Conservation (phyloP, 208 protist genomes). For the Leptomonas seymouri region DNA sequence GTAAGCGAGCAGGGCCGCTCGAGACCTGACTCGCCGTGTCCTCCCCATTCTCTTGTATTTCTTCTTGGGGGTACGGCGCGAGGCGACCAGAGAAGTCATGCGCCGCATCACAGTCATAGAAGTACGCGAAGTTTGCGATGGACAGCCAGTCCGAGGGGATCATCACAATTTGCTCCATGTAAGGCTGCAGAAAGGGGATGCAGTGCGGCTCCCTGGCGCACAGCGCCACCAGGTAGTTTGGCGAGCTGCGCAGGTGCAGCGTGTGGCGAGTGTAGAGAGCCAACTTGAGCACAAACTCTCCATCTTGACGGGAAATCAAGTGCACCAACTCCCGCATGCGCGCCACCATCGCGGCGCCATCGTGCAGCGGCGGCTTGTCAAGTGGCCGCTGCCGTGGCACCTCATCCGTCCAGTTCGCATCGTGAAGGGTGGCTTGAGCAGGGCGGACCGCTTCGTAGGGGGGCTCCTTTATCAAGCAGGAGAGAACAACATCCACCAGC, state of each 20-base stretch:
- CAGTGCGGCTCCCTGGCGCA: conserved; percentile 76
- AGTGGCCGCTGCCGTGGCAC: background rate
- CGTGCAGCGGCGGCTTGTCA: background rate
- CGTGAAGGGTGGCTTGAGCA: background rate
- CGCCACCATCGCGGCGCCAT: conserved; percentile 22
- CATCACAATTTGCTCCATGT: conserved; percentile 80
- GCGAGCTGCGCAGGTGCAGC: conserved; percentile 90
- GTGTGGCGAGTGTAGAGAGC: conserved; percentile 92
- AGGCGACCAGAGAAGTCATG: conserved; percentile 18
- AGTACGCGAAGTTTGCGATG: conserved; percentile 86
- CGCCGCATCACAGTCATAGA: conserved; percentile 47
- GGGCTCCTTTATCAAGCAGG: conserved; percentile 85
- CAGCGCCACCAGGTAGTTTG: conserved; percentile 91
- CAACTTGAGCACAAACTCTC: conserved; percentile 92
- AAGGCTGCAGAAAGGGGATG: conserved; percentile 83
- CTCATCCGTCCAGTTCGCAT: background rate
- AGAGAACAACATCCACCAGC: conserved; percentile 80
- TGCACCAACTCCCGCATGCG: conserved; percentile 65
- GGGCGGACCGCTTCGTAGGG: conserved; percentile 30
- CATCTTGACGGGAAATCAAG: conserved; percentile 61
- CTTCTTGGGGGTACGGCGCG: background rate
- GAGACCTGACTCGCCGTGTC: background rate
- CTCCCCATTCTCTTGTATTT: background rate
- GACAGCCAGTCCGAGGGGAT: conserved; percentile 95
- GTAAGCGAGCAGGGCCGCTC: background rate